Evolutionary conservation across 768 basidiomycete species (phyloP).

Genomic region (Phaffia australis): DNA sequence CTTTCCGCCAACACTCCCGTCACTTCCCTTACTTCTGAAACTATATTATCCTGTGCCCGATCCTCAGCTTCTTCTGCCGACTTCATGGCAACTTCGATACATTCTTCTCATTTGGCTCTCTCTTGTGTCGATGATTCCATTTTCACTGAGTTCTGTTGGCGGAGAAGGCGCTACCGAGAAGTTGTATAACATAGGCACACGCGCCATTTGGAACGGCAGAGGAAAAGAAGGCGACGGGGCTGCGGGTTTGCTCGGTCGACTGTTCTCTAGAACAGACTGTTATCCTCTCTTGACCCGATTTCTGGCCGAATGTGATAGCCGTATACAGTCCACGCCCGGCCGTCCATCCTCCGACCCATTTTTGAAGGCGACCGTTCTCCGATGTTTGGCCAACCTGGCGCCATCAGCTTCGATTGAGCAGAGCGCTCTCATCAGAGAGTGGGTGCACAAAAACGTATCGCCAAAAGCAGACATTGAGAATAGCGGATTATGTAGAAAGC

Average conservation of each 20-base stretch:
- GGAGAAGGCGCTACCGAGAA: constrained; percentile 10
- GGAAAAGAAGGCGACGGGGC: constrained; percentile 80
- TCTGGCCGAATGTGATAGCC: constrained; percentile 5
- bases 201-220: constrained; percentile 23
- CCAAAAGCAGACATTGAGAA: neutral
- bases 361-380: constrained; percentile 10
- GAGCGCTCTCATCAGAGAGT: constrained; percentile 13
- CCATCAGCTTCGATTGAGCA: constrained; percentile 5
- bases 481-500: constrained; percentile 19
- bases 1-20: constrained; percentile 82
- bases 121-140: constrained; percentile 85
- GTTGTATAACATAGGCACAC: constrained; percentile 8
- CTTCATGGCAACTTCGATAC: constrained; percentile 73
- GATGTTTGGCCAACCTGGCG: constrained; percentile 1
- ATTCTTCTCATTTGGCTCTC: constrained; percentile 84
- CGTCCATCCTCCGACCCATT: constrained; percentile 1
- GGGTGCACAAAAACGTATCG: neutral
- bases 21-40: constrained; percentile 62
- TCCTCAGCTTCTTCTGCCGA: constrained; percentile 28
- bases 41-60: constrained; percentile 47
- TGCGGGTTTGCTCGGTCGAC: constrained; percentile 62
- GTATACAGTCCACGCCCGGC: neutral
- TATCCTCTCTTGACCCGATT: constrained; percentile 4
- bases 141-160: constrained; percentile 48
- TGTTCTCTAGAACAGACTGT: constrained; percentile 48